Evolutionary conservation across 2,329 filamentous ascomycete species (phyloP).

Genomic region (Cladophialophora exuberans): DNA sequence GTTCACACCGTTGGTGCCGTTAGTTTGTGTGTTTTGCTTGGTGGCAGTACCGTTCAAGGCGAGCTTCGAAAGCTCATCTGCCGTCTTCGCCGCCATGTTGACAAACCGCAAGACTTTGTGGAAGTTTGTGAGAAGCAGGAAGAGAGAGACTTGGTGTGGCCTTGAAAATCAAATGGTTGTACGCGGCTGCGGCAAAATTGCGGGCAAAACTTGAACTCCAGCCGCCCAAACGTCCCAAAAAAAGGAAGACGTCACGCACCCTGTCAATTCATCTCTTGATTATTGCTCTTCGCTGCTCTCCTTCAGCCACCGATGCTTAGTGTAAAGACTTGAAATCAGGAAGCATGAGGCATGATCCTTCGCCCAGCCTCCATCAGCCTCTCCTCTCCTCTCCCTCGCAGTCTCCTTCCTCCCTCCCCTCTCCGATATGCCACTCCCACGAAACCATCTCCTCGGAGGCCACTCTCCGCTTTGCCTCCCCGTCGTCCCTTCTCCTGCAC

Average conservation of each 20-base stretch:
- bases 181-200: slow-evolving; percentile 11
- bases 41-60: slow-evolving; percentile 40
- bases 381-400: slow-evolving; percentile 17
- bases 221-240: not conserved
- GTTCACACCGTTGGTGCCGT: slow-evolving; percentile 41
- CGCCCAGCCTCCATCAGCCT: slow-evolving; percentile 22
- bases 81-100: slow-evolving; percentile 33
- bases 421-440: slow-evolving; percentile 7
- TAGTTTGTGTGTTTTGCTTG: slow-evolving; percentile 26
- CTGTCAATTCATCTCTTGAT: not conserved
- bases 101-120: not conserved
- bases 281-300: not conserved
- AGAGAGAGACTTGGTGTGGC: not conserved
- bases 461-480: too few relatives aligned
- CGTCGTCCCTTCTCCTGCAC: slow-evolving; percentile 23
- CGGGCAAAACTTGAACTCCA: not conserved
- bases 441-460: not conserved
- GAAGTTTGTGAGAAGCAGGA: not conserved
- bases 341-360: slow-evolving; percentile 35
- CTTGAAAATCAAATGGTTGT: slow-evolving; percentile 5
- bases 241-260: slow-evolving; percentile 18
- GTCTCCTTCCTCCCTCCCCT: not conserved
- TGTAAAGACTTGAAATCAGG: not conserved
- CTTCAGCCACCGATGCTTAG: not conserved
- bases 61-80: slow-evolving; percentile 35